Evolutionary conservation across 306 rosid genomes (phyloP).

Genomic region (Dryas alaskensis): DNA sequence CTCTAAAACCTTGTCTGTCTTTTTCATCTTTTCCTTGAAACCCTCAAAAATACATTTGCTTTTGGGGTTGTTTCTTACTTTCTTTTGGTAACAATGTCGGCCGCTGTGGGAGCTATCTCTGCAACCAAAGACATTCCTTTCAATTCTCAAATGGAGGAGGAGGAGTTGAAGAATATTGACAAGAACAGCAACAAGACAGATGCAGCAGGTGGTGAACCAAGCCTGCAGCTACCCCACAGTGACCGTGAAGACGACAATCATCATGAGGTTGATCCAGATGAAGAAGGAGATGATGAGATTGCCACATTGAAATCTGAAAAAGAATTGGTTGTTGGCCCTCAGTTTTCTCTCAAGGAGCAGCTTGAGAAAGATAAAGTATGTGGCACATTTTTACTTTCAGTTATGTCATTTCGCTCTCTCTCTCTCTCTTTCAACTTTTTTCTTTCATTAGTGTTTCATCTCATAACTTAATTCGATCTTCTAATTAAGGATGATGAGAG

Average conservation of each 20-base stretch:
- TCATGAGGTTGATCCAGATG: constrained; percentile 34
- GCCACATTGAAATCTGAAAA: constrained; percentile 40
- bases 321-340: constrained; percentile 77
- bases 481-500: constrained; percentile 71
- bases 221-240: constrained; percentile 14
- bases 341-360: constrained; percentile 76
- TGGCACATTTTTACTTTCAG: not conserved
- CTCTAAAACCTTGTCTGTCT: not conserved
- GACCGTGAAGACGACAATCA: constrained; percentile 15
- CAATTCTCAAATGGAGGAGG: constrained; percentile 45
- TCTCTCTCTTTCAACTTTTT: too few species aligned
- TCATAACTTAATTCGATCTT: not conserved
- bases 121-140: constrained; percentile 47
- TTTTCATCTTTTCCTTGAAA: not conserved
- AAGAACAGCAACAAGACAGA: constrained; percentile 27
- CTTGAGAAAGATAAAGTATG: constrained; percentile 85
- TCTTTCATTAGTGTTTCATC: constrained; percentile 8
- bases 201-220: constrained; percentile 25
- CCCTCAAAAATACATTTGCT: not conserved
- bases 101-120: constrained; percentile 56
- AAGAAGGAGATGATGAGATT: constrained; percentile 46
- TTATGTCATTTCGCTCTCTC: not conserved
- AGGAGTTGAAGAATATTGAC: constrained; percentile 33
- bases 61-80: constrained; percentile 5
- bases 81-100: constrained; percentile 46